A percentile compares a stretch with the other conserved stretches of the same genome.
Conservation (phyloP, 2,329 filamentous ascomycete genomes). For the Colletotrichum graminicola region DNA sequence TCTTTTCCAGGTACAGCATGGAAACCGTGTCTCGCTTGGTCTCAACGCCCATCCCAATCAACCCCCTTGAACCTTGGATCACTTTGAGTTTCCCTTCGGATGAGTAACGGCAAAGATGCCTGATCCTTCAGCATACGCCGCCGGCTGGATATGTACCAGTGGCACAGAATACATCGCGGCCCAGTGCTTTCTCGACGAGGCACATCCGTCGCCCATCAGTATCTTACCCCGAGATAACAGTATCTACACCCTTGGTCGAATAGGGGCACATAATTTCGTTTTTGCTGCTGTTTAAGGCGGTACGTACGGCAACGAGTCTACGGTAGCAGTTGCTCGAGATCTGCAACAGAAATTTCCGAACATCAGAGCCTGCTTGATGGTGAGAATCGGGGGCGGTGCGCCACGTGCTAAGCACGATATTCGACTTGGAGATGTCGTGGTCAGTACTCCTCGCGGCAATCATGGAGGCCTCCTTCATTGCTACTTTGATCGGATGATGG, state of each 20-base stretch:
- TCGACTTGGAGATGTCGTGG: no score
- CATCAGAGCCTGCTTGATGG: no score
- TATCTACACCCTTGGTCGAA: slow-evolving; percentile 44
- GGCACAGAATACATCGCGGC: neutral
- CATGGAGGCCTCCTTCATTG: no score
- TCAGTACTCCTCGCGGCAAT: no score
- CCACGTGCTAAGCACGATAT: no score
- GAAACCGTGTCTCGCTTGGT: neutral
- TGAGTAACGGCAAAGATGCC: neutral
- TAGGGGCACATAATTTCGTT: slow-evolving; percentile 46
- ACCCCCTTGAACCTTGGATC: neutral
- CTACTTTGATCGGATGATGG: no score
- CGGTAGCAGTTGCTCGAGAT: no score
- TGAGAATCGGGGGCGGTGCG: no score
- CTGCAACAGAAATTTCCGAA: no score
- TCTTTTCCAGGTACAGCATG: neutral
- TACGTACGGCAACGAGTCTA: slow-evolving; percentile 46
- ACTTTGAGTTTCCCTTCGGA: neutral
- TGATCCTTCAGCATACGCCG: neutral
- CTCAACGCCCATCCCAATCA: neutral
- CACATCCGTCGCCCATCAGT: slow-evolving; percentile 26
- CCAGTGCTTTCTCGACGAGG: neutral
- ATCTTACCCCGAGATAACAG: slow-evolving; percentile 44
- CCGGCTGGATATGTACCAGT: neutral
- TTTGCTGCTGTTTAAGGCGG: slow-evolving; percentile 44